A percentile compares a stretch with the other conserved stretches of the same genome.
phyloP scores from a whole-genome alignment of 495 filamentous ascomycete genomes.

The Patellaria atrata region DNA sequence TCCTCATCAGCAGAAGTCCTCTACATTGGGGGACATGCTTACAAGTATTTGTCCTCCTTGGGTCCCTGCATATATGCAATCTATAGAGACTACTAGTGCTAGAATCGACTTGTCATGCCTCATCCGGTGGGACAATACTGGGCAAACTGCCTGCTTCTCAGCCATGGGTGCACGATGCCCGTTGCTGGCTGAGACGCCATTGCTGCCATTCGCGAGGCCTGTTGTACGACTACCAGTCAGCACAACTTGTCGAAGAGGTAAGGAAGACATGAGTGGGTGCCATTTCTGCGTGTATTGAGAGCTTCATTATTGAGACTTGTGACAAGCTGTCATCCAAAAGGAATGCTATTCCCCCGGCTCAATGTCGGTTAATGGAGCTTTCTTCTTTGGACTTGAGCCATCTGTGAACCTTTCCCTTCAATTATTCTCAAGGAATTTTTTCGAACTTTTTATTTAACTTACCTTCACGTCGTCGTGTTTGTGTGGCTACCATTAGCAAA shows the following conservation, averaged over 20 bases:
- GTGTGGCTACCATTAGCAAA: too few species aligned
- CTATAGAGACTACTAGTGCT: slow-evolving; percentile 46
- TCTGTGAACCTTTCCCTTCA: too few species aligned
- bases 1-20: slow-evolving; percentile 7
- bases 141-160: slow-evolving; percentile 17
- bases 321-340: too few species aligned
- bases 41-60: slow-evolving; percentile 84
- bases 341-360: too few species aligned
- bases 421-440: too few species aligned
- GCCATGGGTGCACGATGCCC: neutral
- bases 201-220: neutral
- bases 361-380: too few species aligned
- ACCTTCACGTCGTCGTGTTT: too few species aligned
- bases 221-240: slow-evolving; percentile 13
- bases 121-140: slow-evolving; percentile 52
- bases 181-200: slow-evolving; percentile 1
- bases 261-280: slow-evolving; percentile 1
- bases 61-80: slow-evolving; percentile 70
- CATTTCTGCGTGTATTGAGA: too few species aligned
- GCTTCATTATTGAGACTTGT: too few species aligned
- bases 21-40: slow-evolving; percentile 14
- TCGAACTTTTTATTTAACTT: too few species aligned
- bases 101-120: slow-evolving; percentile 60
- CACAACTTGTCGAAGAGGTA: neutral
- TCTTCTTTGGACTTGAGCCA: too few species aligned